These are phyloP conservation scores for Diaporthe vexans DNA, from an alignment of 2,329 filamentous ascomycete genomes.

Conservation along the genomic window DNA sequence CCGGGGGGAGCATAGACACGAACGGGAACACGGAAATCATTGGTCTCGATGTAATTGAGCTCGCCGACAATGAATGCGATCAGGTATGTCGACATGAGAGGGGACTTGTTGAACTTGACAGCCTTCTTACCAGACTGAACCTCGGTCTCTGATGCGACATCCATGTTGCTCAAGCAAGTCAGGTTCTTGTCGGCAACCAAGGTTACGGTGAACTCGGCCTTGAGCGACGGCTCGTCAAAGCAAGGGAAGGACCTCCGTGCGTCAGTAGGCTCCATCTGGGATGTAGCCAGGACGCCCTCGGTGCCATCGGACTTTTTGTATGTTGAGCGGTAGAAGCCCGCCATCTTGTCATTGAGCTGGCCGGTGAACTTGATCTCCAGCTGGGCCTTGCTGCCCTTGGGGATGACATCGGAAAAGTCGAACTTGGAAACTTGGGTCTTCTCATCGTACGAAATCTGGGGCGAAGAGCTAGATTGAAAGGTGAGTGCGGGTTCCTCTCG, in stretches of 20 bases:
- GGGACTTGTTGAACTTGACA: conserved; percentile 92
- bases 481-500: conserved; percentile 42
- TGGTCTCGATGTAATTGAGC: conserved; percentile 93
- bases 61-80: conserved; percentile 95
- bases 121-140: conserved; percentile 82
- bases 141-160: conserved; percentile 84
- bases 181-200: conserved; percentile 90
- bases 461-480: conserved; percentile 68
- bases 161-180: conserved; percentile 98
- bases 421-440: conserved; percentile 86
- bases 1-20: conserved; percentile 94
- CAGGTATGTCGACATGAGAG: conserved; percentile 96
- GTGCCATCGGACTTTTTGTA: conserved; percentile 88
- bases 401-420: conserved; percentile 79
- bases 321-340: conserved; percentile 89
- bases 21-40: conserved; percentile 90
- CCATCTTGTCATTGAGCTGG: conserved; percentile 89
- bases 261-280: conserved; percentile 97
- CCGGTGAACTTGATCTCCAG: conserved; percentile 84
- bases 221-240: conserved; percentile 95
- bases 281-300: conserved; percentile 86
- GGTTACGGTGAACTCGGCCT: conserved; percentile 92
- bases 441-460: conserved; percentile 80
- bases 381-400: conserved; percentile 82
- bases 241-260: conserved; percentile 93